Conservation (phyloP, 805 yeast genomes). For the Tetrapisispora fleetii region DNA sequence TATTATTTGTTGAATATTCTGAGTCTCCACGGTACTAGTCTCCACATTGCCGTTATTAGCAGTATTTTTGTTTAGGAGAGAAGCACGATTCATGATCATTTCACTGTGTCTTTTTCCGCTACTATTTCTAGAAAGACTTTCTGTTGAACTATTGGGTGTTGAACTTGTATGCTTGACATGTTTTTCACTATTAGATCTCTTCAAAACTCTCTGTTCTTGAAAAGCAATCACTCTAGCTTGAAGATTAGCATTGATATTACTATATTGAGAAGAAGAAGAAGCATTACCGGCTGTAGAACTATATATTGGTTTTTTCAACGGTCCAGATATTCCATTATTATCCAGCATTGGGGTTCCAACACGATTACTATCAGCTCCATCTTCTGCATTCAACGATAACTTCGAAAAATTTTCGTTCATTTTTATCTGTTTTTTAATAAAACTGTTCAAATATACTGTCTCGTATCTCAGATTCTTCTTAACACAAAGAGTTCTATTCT, state of each 20-base stretch:
- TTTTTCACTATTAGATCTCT: slow-evolving; percentile 26
- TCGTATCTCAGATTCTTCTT: background rate
- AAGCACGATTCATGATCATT: background rate
- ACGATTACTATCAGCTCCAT: background rate
- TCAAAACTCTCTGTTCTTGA: slow-evolving; percentile 64
- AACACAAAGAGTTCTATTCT: no score
- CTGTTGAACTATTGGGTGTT: background rate
- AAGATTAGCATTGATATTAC: slow-evolving; percentile 54
- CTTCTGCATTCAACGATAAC: background rate
- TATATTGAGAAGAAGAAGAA: slow-evolving; percentile 25
- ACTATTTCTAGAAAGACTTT: background rate
- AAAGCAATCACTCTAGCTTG: slow-evolving; percentile 84
- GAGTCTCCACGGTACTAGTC: background rate
- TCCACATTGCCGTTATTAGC: background rate
- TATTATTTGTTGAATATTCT: slow-evolving; percentile 21
- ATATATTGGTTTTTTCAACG: background rate
- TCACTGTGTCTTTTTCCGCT: background rate
- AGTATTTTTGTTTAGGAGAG: background rate
- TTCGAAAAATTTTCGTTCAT: slow-evolving; percentile 1
- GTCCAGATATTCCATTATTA: background rate
- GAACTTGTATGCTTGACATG: background rate
- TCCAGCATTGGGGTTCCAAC: background rate
- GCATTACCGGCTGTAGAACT: slow-evolving; percentile 9
- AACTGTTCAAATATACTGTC: background rate
- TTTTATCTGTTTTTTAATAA: no score